Percentiles rank a stretch among this genome's conserved stretches.
Evolutionary conservation across 2,329 filamentous ascomycete genomes (phyloP).

Genomic region (Stagonosporopsis rhizophila): DNA sequence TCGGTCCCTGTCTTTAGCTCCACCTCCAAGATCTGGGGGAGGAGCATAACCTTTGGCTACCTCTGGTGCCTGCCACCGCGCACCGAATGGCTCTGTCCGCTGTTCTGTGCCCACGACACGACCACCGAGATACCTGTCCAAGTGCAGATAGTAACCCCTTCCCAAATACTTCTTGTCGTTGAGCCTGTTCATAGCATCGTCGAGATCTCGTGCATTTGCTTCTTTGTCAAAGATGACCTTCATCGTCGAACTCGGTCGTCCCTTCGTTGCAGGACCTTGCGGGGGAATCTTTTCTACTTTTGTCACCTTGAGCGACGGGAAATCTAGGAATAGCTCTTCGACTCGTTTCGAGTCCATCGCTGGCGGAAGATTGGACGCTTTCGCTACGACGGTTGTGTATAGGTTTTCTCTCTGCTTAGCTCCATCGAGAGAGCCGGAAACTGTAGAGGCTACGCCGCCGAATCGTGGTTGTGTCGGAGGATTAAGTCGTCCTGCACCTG

Average conservation of each 20-base stretch:
- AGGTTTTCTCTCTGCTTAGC: constrained; percentile 33
- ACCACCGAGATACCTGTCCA: constrained; percentile 42
- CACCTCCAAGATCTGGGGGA: constrained; percentile 38
- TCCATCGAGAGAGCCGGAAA: constrained; percentile 24
- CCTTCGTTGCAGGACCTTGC: constrained; percentile 26
- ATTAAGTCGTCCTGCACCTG: constrained; percentile 21
- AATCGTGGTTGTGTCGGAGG: constrained; percentile 28
- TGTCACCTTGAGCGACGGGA: constrained; percentile 41
- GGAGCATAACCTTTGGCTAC: constrained; percentile 39
- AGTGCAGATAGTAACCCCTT: constrained; percentile 43
- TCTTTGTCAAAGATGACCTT: constrained; percentile 45
- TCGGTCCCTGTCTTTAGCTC: constrained; percentile 25
- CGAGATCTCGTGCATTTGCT: constrained; percentile 36
- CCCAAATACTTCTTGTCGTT: constrained; percentile 47
- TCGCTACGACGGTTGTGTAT: constrained; percentile 40
- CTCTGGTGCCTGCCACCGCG: constrained; percentile 39
- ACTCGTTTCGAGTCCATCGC: constrained; percentile 32
- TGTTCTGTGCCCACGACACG: constrained; percentile 33
- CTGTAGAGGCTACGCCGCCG: constrained; percentile 19
- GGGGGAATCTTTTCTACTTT: constrained; percentile 40
- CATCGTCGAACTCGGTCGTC: constrained; percentile 38
- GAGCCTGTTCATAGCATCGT: constrained; percentile 42
- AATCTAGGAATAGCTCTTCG: constrained; percentile 41
- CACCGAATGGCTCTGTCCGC: constrained; percentile 40
- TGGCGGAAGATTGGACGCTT: constrained; percentile 44